A percentile compares a stretch with the other conserved stretches of the same genome.
Conservation (phyloP, 441 rosid species). For the Populus hybrid region DNA sequence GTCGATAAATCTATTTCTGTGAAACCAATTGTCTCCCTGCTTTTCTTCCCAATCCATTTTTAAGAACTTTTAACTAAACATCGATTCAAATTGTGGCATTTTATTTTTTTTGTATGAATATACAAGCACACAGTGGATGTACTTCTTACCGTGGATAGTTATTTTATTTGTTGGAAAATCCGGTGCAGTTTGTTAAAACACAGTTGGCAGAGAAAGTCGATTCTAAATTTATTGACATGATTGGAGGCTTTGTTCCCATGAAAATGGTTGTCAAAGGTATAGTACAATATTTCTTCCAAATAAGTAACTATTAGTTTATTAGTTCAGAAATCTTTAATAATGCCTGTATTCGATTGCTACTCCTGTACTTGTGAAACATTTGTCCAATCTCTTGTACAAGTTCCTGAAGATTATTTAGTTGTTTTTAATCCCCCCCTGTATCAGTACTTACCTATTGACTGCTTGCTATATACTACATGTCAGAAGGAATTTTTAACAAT, state of each 20-base stretch:
- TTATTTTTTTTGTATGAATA: neutral
- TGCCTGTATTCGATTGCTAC: neutral
- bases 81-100: neutral
- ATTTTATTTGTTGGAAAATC: conserved; percentile 12
- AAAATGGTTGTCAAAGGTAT: conserved; percentile 78
- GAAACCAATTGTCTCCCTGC: neutral
- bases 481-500: too few relatives aligned
- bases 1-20: neutral
- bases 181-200: conserved; percentile 77
- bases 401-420: neutral
- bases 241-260: conserved; percentile 85
- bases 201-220: conserved; percentile 41
- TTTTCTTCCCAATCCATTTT: neutral
- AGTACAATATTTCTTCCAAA: conserved; percentile 1
- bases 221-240: conserved; percentile 28
- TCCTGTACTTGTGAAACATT: neutral
- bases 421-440: neutral
- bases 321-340: neutral
- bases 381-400: neutral
- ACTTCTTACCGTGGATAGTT: neutral
- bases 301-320: neutral
- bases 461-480: neutral
- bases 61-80: neutral
- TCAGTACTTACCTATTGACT: neutral
- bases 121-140: neutral